phyloP scores from a whole-genome alignment of 768 basidiomycete genomes.

The Tylopilus balloui region DNA sequence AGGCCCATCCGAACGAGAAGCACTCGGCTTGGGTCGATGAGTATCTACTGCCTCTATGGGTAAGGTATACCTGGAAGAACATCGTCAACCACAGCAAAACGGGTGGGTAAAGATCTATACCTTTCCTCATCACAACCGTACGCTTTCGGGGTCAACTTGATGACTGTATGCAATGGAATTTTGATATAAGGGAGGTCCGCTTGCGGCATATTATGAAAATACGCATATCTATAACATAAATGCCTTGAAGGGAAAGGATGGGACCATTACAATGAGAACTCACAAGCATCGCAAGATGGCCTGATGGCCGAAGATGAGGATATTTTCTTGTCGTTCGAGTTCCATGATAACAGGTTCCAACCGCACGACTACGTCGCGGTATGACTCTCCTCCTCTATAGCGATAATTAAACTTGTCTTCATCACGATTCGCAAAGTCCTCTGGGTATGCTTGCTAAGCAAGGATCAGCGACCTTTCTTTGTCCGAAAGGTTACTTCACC shows the following conservation, averaged over 20 bases:
- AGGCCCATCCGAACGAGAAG: conserved; percentile 19
- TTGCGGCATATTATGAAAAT: conserved; percentile 90
- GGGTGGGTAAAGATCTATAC: conserved; percentile 33
- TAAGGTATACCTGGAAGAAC: conserved; percentile 61
- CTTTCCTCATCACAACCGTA: conserved; percentile 98
- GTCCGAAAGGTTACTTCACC: conserved; percentile 8
- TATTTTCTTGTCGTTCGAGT: conserved; percentile 95
- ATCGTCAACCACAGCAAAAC: neutral
- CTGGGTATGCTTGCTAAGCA: conserved; percentile 82
- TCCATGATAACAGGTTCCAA: conserved; percentile 99
- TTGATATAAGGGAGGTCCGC: conserved; percentile 96
- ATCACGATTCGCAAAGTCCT: conserved; percentile 96
- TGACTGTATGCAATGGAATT: conserved; percentile 94
- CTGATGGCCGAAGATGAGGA: conserved; percentile 96
- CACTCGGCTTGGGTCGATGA: conserved; percentile 59
- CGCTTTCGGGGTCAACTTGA: conserved; percentile 96
- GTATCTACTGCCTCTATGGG: conserved; percentile 95
- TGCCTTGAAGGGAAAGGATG: neutral
- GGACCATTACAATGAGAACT: conserved; percentile 21
- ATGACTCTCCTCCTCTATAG: conserved; percentile 95
- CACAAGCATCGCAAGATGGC: conserved; percentile 78
- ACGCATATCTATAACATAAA: conserved; percentile 69
- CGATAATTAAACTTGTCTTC: conserved; percentile 99
- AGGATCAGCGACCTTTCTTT: neutral
- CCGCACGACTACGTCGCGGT: conserved; percentile 92